Conservation (phyloP, 345 rosid genomes). For the Melaleuca quinquenervia region DNA sequence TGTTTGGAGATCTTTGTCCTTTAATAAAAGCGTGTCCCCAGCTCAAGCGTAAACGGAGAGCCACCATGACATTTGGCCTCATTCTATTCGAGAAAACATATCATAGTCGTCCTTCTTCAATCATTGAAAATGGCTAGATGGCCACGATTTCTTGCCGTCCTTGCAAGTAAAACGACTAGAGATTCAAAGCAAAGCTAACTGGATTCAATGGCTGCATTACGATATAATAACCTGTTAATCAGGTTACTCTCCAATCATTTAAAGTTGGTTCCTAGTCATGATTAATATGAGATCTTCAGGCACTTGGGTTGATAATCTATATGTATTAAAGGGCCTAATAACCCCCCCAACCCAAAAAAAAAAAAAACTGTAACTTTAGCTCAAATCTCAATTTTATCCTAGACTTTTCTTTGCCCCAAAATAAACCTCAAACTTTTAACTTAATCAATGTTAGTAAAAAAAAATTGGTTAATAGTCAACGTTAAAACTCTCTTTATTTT, state of each 20-base stretch:
- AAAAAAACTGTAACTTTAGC: too few relatives aligned
- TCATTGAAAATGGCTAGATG: not conserved
- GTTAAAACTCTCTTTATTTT: too few relatives aligned
- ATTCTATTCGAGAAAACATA: not conserved
- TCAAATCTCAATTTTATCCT: too few relatives aligned
- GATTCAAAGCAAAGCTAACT: not conserved
- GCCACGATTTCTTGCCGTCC: not conserved
- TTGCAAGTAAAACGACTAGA: not conserved
- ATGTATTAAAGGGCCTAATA: not conserved
- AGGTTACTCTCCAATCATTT: not conserved
- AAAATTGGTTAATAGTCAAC: too few relatives aligned
- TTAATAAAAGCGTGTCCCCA: not conserved
- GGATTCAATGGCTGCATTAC: not conserved
- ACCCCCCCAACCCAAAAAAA: too few relatives aligned
- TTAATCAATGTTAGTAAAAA: too few relatives aligned
- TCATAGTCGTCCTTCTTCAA: not conserved
- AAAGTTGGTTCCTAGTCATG: not conserved
- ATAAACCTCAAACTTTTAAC: too few relatives aligned
- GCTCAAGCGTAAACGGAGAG: not conserved
- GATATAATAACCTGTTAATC: not conserved
- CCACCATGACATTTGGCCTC: not conserved
- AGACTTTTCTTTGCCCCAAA: too few relatives aligned
- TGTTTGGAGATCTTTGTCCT: not conserved
- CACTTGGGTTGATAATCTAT: not conserved
- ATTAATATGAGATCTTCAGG: not conserved